Evolutionary conservation across 2,329 filamentous ascomycete species (phyloP), one percentile per base, ranked within the genome.

Genomic region (Calonectria henricotiae): DNA sequence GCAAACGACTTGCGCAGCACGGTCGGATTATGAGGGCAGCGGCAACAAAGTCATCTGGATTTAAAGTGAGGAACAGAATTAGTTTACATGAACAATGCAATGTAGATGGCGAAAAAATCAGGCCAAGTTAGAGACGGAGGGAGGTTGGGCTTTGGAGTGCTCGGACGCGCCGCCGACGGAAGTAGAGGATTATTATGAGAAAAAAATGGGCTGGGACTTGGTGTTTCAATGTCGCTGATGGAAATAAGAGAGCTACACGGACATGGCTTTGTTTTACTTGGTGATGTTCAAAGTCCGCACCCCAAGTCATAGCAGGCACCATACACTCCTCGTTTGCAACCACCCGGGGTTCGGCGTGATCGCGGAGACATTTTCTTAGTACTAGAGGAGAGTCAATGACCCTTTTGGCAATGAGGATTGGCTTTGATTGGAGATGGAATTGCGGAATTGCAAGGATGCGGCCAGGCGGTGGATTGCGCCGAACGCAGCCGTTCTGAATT

Each of bases 381-480:
- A 9, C 7, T 17, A 13, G 17, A 58, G 25, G 17, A 23, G 3
- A 8, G 8, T 2, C 5, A 46, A 5, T 20, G 13, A n/a, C 8
- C 7, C 32, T 4, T 37, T 4, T 5, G 12, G 13, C 5, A 15
- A 20, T 5, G 2, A 6, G 9, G 5, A 9, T 2, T 1, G 4
- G n/a, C 9, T 25, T 12, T 39, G n/a, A 15, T 39, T 58, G 15
- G 30, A 17, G 51, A 39, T 39, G n/a, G 6, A 25, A 1, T 32
- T 61, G 55, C 5, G 15, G 25, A 58, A 23, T 39, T 17, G 35
- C 20, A n/a, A 37, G 15, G 13, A 39, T 11, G 12, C 6, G 39
- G 20, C 13, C n/a, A 46, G 47, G 58, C 65, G 65, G 0, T 74
- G 71, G 68, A 73, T 74, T 4, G 74, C 61, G 3, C 4, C 77